phyloP scores from a whole-genome alignment of 495 filamentous ascomycete genomes.

The Pseudotulostoma volvatum region DNA sequence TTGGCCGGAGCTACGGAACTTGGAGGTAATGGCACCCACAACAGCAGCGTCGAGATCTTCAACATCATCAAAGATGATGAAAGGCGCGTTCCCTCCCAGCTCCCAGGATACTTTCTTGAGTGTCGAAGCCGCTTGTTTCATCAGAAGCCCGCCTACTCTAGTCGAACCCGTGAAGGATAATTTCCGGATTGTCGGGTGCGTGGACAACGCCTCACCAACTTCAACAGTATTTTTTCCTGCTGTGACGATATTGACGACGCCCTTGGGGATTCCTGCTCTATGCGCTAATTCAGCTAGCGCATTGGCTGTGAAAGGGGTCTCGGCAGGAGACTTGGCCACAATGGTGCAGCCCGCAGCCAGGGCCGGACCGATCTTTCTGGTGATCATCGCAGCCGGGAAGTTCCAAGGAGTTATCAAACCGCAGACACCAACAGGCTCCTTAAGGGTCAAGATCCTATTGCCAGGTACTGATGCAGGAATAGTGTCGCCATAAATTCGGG shows the following conservation, averaged over 20 bases:
- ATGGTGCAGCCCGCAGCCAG: slow-evolving; percentile 37
- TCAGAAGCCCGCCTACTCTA: slow-evolving; percentile 32
- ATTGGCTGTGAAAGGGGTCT: slow-evolving; percentile 32
- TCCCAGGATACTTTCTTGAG: slow-evolving; percentile 38
- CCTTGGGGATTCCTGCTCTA: slow-evolving; percentile 32
- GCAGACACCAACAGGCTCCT: slow-evolving; percentile 23
- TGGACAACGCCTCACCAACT: slow-evolving; percentile 25
- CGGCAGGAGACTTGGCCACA: slow-evolving; percentile 32
- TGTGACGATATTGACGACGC: slow-evolving; percentile 34
- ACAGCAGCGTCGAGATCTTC: slow-evolving; percentile 31
- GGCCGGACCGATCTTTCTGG: slow-evolving; percentile 54
- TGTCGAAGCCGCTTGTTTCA: slow-evolving; percentile 29
- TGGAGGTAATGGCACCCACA: slow-evolving; percentile 25
- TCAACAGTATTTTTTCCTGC: slow-evolving; percentile 26
- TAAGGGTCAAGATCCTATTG: slow-evolving; percentile 18
- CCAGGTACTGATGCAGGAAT: slow-evolving; percentile 41
- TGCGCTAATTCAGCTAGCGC: slow-evolving; percentile 30
- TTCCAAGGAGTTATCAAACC: slow-evolving; percentile 44
- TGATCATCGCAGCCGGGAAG: slow-evolving; percentile 73
- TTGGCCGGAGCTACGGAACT: slow-evolving; percentile 35
- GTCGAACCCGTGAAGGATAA: slow-evolving; percentile 38
- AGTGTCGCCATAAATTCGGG: slow-evolving; percentile 52
- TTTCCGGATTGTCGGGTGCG: slow-evolving; percentile 26
- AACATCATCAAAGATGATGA: slow-evolving; percentile 38
- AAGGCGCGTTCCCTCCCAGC: slow-evolving; percentile 38